These are phyloP conservation scores for Podospora anserina DNA, from an alignment of 495 filamentous ascomycete genomes.

Conservation along the genomic window DNA sequence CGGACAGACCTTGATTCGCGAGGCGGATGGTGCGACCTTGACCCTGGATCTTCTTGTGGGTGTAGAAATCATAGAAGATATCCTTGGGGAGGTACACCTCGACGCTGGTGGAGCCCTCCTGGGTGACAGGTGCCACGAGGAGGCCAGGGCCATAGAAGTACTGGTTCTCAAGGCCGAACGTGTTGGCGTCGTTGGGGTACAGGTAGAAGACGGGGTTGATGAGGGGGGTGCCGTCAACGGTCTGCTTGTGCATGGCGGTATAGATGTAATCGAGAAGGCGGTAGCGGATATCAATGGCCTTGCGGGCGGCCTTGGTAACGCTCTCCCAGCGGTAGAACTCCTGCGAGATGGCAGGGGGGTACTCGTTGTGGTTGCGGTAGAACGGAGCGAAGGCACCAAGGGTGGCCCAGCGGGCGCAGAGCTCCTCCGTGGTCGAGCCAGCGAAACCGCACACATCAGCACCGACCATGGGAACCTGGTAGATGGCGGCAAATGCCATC, in stretches of 20 bases:
- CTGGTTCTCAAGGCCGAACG: constrained; percentile 59
- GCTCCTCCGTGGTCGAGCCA: constrained; percentile 66
- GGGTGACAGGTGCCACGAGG: constrained; percentile 70
- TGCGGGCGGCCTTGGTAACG: constrained; percentile 63
- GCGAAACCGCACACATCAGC: constrained; percentile 79
- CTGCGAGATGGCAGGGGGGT: constrained; percentile 50
- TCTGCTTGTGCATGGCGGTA: constrained; percentile 66
- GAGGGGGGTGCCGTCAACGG: constrained; percentile 64
- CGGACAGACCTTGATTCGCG: constrained; percentile 53
- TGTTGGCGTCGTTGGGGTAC: constrained; percentile 65
- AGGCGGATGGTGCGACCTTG: constrained; percentile 52
- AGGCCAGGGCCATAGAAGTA: constrained; percentile 64
- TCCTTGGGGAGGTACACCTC: constrained; percentile 72
- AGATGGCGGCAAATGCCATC: constrained; percentile 73
- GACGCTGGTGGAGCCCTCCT: constrained; percentile 60
- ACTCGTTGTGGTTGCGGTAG: constrained; percentile 73
- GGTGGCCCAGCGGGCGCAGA: constrained; percentile 82
- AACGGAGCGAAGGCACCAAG: constrained; percentile 79
- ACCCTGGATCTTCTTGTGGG: constrained; percentile 56
- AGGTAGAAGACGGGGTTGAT: constrained; percentile 67
- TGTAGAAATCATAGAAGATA: constrained; percentile 76
- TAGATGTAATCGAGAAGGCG: constrained; percentile 78
- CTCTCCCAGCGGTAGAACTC: constrained; percentile 75
- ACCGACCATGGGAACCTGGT: constrained; percentile 81
- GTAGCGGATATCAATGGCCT: constrained; percentile 73